These are phyloP conservation scores for Tephrocybe sp. DNA, from an alignment of 768 basidiomycete species.

Conservation along the genomic window DNA sequence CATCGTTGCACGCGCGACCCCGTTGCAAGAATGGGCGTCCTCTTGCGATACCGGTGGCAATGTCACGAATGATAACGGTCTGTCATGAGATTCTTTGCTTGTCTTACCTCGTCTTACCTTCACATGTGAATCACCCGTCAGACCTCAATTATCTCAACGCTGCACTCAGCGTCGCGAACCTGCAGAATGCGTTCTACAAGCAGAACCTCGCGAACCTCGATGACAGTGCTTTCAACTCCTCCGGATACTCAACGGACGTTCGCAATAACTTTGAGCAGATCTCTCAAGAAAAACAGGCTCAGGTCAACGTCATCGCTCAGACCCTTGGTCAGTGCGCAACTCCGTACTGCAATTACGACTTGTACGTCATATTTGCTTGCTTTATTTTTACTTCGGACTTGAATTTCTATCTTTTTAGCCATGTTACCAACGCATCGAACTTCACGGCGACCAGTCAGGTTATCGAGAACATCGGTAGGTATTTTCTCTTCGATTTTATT, in stretches of 20 bases:
- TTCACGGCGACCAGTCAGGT: slow-evolving; percentile 15
- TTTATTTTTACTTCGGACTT: not conserved
- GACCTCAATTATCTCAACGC: slow-evolving; percentile 14
- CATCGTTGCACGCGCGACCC: not conserved
- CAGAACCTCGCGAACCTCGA: slow-evolving; percentile 15
- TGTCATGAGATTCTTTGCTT: slow-evolving; percentile 7
- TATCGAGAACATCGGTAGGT: slow-evolving; percentile 16
- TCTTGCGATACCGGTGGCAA: not conserved
- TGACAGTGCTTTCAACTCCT: slow-evolving; percentile 13
- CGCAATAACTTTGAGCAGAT: slow-evolving; percentile 14
- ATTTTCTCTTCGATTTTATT: not conserved
- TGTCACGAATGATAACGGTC: slow-evolving; percentile 8
- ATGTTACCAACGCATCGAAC: slow-evolving; percentile 9
- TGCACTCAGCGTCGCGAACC: slow-evolving; percentile 11
- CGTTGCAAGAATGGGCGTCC: not conserved
- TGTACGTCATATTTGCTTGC: slow-evolving; percentile 29
- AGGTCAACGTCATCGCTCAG: slow-evolving; percentile 18
- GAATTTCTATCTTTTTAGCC: slow-evolving; percentile 3
- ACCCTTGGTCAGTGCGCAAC: slow-evolving; percentile 42
- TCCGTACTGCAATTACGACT: slow-evolving; percentile 51
- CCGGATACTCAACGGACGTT: slow-evolving; percentile 9
- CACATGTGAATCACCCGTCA: not conserved
- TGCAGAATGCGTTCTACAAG: slow-evolving; percentile 19
- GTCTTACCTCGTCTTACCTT: not conserved
- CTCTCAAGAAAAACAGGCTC: slow-evolving; percentile 15